Conservation (phyloP, 495 filamentous ascomycete species). For the Aspergillus nidulans region DNA sequence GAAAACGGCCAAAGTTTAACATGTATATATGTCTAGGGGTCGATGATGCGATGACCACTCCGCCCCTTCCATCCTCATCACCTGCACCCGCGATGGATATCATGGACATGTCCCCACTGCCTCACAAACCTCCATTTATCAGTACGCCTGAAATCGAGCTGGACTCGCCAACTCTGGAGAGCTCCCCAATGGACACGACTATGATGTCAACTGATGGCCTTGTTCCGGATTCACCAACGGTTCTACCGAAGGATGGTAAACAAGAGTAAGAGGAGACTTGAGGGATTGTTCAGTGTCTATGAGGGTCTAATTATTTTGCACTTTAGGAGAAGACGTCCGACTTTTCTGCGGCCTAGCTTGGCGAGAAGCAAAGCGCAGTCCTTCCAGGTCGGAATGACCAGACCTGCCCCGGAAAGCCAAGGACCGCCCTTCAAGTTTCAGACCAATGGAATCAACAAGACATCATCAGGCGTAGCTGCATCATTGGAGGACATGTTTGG, state of each 20-base stretch:
- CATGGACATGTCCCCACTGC: slow-evolving; percentile 94
- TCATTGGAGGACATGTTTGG: slow-evolving; percentile 75
- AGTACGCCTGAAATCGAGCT: slow-evolving; percentile 54
- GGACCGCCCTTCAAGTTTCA: slow-evolving; percentile 74
- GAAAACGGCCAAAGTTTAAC: slow-evolving; percentile 1
- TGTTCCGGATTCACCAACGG: slow-evolving; percentile 49
- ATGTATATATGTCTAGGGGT: slow-evolving; percentile 26
- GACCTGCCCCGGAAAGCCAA: slow-evolving; percentile 51
- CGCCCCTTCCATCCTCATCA: slow-evolving; percentile 78
- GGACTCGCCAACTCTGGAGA: slow-evolving; percentile 60
- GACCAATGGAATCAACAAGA: slow-evolving; percentile 45
- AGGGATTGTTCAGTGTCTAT: background rate
- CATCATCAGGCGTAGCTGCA: slow-evolving; percentile 52
- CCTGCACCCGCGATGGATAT: slow-evolving; percentile 67
- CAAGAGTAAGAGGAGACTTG: slow-evolving; percentile 32
- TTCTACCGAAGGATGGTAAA: slow-evolving; percentile 35
- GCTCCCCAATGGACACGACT: slow-evolving; percentile 48
- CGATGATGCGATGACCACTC: slow-evolving; percentile 72
- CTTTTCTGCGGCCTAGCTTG: slow-evolving; percentile 38
- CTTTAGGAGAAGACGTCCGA: slow-evolving; percentile 37
- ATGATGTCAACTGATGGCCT: slow-evolving; percentile 36
- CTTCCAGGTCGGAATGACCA: slow-evolving; percentile 34
- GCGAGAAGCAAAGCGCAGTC: slow-evolving; percentile 41
- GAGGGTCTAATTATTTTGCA: slow-evolving; percentile 19
- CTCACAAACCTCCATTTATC: slow-evolving; percentile 74